A percentile compares a stretch with the other conserved stretches of the same genome.
Conservation (phyloP, 352 stramenopile genomes). For the Phytophthora sp. region DNA sequence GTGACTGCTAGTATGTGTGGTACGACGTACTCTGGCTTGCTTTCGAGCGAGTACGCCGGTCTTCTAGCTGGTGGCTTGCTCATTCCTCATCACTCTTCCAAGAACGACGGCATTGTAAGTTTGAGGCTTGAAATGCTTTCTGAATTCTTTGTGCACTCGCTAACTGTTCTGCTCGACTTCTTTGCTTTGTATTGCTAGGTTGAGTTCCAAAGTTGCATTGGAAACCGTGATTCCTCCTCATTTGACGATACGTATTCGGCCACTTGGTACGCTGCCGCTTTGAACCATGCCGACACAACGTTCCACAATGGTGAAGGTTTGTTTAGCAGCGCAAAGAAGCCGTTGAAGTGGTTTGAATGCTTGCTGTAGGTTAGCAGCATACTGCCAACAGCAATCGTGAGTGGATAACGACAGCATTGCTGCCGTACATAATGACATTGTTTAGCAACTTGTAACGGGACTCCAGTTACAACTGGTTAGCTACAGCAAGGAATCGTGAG, state of each 20-base stretch:
- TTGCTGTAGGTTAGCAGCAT: constrained; percentile 24
- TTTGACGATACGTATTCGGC: constrained; percentile 48
- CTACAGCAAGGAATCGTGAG: constrained; percentile 24
- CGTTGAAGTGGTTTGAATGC: constrained; percentile 65
- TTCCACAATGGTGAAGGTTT: constrained; percentile 66
- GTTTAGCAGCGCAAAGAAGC: constrained; percentile 57
- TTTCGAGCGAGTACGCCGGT: constrained; percentile 43
- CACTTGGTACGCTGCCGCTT: constrained; percentile 49
- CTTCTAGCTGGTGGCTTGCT: constrained; percentile 41
- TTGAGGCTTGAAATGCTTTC: neutral
- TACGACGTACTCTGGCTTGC: constrained; percentile 45
- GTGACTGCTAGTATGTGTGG: constrained; percentile 52
- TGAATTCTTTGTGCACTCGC: neutral
- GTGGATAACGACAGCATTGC: neutral
- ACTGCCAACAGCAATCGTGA: neutral
- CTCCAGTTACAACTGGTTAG: constrained; percentile 16
- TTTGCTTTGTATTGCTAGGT: constrained; percentile 31
- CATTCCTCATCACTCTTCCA: constrained; percentile 50
- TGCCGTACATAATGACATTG: neutral
- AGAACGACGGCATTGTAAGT: constrained; percentile 69
- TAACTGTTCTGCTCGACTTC: neutral
- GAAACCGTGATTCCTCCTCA: constrained; percentile 35
- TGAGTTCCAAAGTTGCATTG: constrained; percentile 66
- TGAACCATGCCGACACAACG: constrained; percentile 67
- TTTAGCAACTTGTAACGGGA: neutral